phyloP scores from a whole-genome alignment of 495 filamentous ascomycete species.

The Emericellopsis terricola region DNA sequence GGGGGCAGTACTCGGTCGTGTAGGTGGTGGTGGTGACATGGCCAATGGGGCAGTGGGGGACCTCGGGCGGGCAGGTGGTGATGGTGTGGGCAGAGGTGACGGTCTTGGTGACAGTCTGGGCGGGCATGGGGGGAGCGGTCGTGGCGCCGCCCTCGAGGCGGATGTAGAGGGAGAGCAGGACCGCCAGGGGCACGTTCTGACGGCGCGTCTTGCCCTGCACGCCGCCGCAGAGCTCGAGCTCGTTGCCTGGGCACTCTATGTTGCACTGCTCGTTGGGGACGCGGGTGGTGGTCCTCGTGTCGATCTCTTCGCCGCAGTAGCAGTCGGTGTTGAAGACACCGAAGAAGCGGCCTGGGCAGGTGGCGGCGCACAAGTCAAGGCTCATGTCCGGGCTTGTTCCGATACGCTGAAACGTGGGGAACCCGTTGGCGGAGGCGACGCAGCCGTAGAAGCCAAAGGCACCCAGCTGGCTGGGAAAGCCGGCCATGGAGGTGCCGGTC shows the following conservation, averaged over 20 bases:
- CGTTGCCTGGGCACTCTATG: neutral
- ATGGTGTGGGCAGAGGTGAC: neutral
- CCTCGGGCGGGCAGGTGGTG: neutral
- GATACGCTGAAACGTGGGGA: neutral
- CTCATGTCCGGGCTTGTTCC: neutral
- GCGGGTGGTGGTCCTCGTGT: neutral
- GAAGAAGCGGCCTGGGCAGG: neutral
- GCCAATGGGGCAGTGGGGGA: neutral
- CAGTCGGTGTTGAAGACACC: slow-evolving; percentile 1
- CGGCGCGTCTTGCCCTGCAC: neutral
- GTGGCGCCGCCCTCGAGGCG: neutral
- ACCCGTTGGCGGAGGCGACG: neutral
- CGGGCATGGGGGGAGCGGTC: neutral
- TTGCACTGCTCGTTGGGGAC: neutral
- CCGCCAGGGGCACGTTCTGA: neutral
- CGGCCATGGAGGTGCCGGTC: neutral
- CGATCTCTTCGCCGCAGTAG: slow-evolving; percentile 1
- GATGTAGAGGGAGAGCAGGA: neutral
- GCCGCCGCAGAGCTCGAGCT: neutral
- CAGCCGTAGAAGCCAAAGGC: slow-evolving; percentile 1
- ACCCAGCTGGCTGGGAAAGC: neutral
- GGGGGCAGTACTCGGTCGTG: slow-evolving; percentile 1
- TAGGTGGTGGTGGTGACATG: neutral
- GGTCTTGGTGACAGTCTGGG: neutral
- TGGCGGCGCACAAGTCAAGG: slow-evolving; percentile 1